Evolutionary conservation across 768 basidiomycete genomes (phyloP).

Genomic region (Pleurotus eryngii): DNA sequence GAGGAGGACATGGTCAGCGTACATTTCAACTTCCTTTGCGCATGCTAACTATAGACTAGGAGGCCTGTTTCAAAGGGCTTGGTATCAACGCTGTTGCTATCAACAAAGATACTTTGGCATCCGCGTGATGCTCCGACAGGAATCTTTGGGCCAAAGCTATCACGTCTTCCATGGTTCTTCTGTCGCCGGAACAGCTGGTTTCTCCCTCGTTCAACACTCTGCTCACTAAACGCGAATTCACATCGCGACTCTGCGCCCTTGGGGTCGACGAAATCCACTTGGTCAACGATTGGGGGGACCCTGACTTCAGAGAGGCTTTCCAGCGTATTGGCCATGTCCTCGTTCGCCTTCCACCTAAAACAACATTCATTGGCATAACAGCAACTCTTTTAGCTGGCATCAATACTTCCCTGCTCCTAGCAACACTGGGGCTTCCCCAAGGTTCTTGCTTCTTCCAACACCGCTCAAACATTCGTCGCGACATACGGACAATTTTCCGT

Average conservation of each 20-base stretch:
- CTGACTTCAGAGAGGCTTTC: slow-evolving; percentile 19
- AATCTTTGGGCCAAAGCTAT: slow-evolving; percentile 16
- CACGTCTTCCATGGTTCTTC: slow-evolving; percentile 15
- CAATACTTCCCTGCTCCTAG: neutral
- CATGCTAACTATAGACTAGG: slow-evolving; percentile 5
- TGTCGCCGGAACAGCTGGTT: slow-evolving; percentile 21
- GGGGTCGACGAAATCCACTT: slow-evolving; percentile 27
- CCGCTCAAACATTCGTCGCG: slow-evolving; percentile 20
- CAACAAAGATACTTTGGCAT: slow-evolving; percentile 15
- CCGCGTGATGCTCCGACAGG: neutral
- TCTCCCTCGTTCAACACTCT: slow-evolving; percentile 16
- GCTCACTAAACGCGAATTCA: slow-evolving; percentile 13
- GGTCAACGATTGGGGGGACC: slow-evolving; percentile 18
- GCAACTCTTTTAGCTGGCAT: neutral
- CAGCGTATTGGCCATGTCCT: slow-evolving; percentile 17
- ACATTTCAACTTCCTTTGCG: neutral
- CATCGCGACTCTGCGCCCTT: slow-evolving; percentile 16
- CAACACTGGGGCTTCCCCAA: slow-evolving; percentile 8
- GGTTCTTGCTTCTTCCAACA: slow-evolving; percentile 18
- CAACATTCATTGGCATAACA: neutral
- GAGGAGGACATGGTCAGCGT: slow-evolving; percentile 21
- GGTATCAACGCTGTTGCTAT: slow-evolving; percentile 18
- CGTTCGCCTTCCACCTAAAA: slow-evolving; percentile 4
- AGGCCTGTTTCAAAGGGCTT: slow-evolving; percentile 8
- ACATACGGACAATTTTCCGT: slow-evolving; percentile 21